These are phyloP conservation scores for Neonectria sp. DNA, from an alignment of 2,329 filamentous ascomycete genomes.

Conservation along the genomic window DNA sequence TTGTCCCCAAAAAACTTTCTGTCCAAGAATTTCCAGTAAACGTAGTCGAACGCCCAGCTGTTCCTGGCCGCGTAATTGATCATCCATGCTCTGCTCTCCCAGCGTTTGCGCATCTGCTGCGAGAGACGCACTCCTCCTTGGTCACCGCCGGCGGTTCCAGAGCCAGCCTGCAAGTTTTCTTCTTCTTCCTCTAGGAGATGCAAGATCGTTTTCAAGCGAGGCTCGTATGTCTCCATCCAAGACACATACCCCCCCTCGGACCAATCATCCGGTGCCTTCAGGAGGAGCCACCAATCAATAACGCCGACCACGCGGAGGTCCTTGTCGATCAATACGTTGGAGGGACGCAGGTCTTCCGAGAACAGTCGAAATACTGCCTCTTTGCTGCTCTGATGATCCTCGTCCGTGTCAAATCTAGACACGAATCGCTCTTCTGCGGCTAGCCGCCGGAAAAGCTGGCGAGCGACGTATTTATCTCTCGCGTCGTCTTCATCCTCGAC, in stretches of 20 bases:
- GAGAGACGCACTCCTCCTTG: constrained; percentile 28
- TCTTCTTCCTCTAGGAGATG: constrained; percentile 11
- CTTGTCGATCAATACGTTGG: constrained; percentile 51
- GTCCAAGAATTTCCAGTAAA: constrained; percentile 57
- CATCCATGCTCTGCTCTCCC: constrained; percentile 53
- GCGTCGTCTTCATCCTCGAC: constrained; percentile 49
- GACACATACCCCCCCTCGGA: constrained; percentile 41
- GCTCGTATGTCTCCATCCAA: constrained; percentile 52
- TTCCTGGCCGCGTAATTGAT: constrained; percentile 54
- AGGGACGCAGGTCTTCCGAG: constrained; percentile 47
- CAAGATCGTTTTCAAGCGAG: constrained; percentile 30
- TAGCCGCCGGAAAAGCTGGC: constrained; percentile 51
- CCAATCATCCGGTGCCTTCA: constrained; percentile 53
- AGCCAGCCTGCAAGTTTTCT: constrained; percentile 1
- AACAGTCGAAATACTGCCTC: constrained; percentile 33
- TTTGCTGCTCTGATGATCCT: constrained; percentile 6
- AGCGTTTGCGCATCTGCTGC: constrained; percentile 54
- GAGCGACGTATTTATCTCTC: constrained; percentile 52
- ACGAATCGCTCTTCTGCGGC: constrained; percentile 41
- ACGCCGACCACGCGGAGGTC: constrained; percentile 49
- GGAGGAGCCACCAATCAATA: constrained; percentile 60
- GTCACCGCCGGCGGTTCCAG: background rate
- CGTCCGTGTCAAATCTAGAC: constrained; percentile 29
- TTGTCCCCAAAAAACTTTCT: constrained; percentile 48
- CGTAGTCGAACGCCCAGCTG: constrained; percentile 55